A percentile compares a stretch with the other conserved stretches of the same genome.
Conservation (phyloP, 2,329 filamentous ascomycete species). For the Colletotrichum trifolii region DNA sequence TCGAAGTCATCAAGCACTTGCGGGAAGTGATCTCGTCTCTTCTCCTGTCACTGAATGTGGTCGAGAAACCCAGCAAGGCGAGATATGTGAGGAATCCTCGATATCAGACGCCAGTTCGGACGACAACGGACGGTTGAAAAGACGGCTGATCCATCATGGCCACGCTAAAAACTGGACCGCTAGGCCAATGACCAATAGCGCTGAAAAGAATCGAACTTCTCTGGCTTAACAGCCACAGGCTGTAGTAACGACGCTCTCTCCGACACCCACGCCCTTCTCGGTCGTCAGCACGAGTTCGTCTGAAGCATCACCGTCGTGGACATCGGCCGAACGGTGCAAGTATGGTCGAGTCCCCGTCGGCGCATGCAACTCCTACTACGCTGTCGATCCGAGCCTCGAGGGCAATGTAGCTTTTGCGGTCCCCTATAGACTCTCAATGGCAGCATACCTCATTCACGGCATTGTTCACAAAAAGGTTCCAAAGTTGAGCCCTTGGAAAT, state of each 20-base stretch:
- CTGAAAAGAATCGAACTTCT: too few species aligned
- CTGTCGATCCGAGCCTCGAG: constrained; percentile 46
- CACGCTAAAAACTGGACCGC: not conserved
- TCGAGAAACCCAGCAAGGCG: too few species aligned
- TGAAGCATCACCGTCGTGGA: constrained; percentile 39
- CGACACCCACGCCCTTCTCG: not conserved
- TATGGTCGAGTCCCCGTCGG: constrained; percentile 46
- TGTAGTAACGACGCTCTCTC: not conserved
- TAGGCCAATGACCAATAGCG: too few species aligned
- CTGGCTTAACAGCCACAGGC: not conserved
- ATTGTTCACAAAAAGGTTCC: constrained; percentile 46
- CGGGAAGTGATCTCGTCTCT: not conserved
- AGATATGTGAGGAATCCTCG: not conserved
- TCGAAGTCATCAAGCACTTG: not conserved
- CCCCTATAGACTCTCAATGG: constrained; percentile 44
- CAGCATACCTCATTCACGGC: constrained; percentile 44
- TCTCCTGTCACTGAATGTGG: not conserved
- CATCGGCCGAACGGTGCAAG: constrained; percentile 46
- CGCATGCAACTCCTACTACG: constrained; percentile 48
- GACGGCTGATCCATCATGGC: not conserved
- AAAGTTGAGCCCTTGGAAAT: too few species aligned
- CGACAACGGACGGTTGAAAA: not conserved
- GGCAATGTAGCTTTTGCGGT: constrained; percentile 48
- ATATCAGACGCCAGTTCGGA: constrained; percentile 27
- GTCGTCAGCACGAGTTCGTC: constrained; percentile 18